These are phyloP conservation scores for Crucibulum laeve DNA, from an alignment of 768 basidiomycete species.

Conservation along the genomic window DNA sequence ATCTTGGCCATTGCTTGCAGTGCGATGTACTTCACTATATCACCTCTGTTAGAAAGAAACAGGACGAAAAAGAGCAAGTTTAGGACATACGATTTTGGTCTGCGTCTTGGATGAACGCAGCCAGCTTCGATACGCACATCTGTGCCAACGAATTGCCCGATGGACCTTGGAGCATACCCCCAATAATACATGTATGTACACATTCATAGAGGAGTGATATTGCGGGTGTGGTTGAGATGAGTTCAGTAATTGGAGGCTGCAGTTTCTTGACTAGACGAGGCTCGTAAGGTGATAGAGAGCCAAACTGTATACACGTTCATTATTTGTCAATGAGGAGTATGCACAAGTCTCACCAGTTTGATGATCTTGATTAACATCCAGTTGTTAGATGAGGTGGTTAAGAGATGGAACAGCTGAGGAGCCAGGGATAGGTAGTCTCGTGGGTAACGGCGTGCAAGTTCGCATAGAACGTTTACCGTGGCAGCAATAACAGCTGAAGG, in stretches of 20 bases:
- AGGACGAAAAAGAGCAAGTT: background rate
- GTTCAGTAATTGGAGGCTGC: constrained; percentile 88
- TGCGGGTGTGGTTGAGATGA: constrained; percentile 93
- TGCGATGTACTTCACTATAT: constrained; percentile 92
- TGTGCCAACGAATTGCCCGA: constrained; percentile 77
- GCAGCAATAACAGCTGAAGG: constrained; percentile 84
- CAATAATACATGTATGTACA: constrained; percentile 96
- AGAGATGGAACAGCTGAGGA: constrained; percentile 87
- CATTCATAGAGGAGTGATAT: constrained; percentile 97
- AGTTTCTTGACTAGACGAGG: constrained; percentile 93
- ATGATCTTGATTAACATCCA: constrained; percentile 99
- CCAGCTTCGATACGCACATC: constrained; percentile 90
- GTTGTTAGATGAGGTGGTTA: constrained; percentile 94
- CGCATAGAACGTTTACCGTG: constrained; percentile 91
- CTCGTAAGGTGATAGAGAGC: constrained; percentile 86
- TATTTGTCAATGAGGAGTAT: background rate
- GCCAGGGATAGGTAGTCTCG: constrained; percentile 81
- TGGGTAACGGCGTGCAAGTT: constrained; percentile 79
- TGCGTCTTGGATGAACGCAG: constrained; percentile 83
- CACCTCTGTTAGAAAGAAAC: constrained; percentile 4
- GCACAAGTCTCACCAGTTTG: constrained; percentile 60
- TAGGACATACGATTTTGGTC: constrained; percentile 90
- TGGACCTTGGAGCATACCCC: constrained; percentile 85
- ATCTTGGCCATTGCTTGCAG: constrained; percentile 94
- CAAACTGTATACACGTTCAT: constrained; percentile 58